These are phyloP conservation scores for Oryza glumipatula DNA, from an alignment of 176 grass and related monocot genomes.

Conservation along the genomic window DNA sequence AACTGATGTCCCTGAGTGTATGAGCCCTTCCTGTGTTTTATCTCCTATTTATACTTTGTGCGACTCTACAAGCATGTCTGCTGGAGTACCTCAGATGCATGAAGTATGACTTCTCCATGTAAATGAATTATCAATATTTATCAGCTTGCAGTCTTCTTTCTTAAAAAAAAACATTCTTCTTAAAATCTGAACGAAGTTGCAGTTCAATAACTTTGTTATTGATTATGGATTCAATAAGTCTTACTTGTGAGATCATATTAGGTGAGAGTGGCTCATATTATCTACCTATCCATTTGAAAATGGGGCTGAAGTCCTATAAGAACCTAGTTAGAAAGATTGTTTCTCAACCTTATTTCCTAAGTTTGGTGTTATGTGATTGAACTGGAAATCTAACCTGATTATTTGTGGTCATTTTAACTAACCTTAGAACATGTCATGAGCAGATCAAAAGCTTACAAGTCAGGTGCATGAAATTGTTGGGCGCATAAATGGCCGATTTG, in stretches of 20 bases:
- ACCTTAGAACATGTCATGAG: constrained; percentile 30
- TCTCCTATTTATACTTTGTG: not conserved
- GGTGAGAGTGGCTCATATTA: not conserved
- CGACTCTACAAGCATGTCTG: constrained; percentile 19
- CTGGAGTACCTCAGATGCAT: not conserved
- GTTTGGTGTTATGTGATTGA: not conserved
- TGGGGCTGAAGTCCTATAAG: not conserved
- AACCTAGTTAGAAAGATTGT: not conserved
- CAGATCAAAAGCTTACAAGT: constrained; percentile 99
- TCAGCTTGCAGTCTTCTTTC: not conserved
- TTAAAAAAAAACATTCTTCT: not conserved
- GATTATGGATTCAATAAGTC: not conserved
- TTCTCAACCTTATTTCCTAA: constrained; percentile 3
- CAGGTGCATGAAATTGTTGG: constrained; percentile 99
- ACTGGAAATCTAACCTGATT: not conserved
- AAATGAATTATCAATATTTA: constrained; percentile 2
- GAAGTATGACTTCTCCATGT: constrained; percentile 19
- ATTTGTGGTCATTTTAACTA: constrained; percentile 22
- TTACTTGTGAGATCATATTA: not conserved
- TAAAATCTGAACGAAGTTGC: not conserved
- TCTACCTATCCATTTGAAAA: not conserved
- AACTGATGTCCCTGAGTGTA: constrained; percentile 99
- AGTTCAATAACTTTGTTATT: constrained; percentile 9
- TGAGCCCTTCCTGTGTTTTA: constrained; percentile 39
- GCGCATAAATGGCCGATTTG: constrained; percentile 97